Conservation (phyloP, 1,284 basidiomycete genomes). For the Ceratobasidium sp. region DNA sequence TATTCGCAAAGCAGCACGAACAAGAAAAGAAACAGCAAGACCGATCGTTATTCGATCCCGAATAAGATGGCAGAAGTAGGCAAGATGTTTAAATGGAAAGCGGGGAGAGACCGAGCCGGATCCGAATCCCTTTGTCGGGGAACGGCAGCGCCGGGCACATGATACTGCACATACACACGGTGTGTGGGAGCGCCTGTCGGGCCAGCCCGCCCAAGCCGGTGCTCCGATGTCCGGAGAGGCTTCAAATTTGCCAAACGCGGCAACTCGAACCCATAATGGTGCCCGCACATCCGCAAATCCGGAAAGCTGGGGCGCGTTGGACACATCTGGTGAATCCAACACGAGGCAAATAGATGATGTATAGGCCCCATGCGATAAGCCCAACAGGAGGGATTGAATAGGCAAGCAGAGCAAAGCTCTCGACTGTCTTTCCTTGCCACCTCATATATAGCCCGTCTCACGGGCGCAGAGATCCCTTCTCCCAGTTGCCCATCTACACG, state of each 20-base stretch:
- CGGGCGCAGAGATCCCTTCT: background rate
- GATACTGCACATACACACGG: slow-evolving; percentile 1
- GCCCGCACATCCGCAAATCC: slow-evolving; percentile 16
- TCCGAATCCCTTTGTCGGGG: slow-evolving; percentile 23
- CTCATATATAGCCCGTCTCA: slow-evolving; percentile 19
- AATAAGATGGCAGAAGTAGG: slow-evolving; percentile 10
- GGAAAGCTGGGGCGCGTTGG: slow-evolving; percentile 29
- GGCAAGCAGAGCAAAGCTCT: slow-evolving; percentile 7
- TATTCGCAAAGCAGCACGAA: slow-evolving; percentile 27
- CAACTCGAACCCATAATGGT: slow-evolving; percentile 21
- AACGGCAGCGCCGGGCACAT: background rate
- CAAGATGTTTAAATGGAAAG: background rate
- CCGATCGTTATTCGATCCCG: slow-evolving; percentile 17
- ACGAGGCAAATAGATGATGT: slow-evolving; percentile 36
- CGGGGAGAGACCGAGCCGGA: slow-evolving; percentile 4
- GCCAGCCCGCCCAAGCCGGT: slow-evolving; percentile 29
- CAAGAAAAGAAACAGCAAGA: slow-evolving; percentile 6
- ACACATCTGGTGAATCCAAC: slow-evolving; percentile 36
- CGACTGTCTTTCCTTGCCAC: background rate
- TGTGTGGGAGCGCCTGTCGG: slow-evolving; percentile 19
- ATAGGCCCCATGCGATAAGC: slow-evolving; percentile 30
- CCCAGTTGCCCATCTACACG: slow-evolving; percentile 4
- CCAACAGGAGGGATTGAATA: slow-evolving; percentile 33
- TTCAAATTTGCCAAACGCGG: slow-evolving; percentile 36
- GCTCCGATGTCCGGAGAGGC: background rate